These are phyloP conservation scores for Kandelia obovata DNA, from an alignment of 345 rosid species.

Conservation along the genomic window DNA sequence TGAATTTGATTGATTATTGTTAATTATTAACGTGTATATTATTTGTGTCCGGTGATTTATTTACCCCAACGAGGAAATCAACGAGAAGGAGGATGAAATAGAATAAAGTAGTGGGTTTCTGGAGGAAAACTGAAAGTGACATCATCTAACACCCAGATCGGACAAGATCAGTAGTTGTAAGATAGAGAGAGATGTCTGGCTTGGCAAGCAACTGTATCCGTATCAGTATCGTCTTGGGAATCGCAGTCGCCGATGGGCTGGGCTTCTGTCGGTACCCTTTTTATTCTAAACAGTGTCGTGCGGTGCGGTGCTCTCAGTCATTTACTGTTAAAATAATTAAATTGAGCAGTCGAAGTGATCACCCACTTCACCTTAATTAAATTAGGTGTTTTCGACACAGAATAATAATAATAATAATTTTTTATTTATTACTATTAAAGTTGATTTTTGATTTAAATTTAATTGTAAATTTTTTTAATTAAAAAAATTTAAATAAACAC, in stretches of 20 bases:
- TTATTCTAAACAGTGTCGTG: background rate
- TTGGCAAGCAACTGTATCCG: slow-evolving; percentile 3
- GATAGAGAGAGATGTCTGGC: background rate
- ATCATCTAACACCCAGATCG: background rate
- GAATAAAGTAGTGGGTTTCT: no score
- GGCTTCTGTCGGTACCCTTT: background rate
- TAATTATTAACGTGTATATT: background rate
- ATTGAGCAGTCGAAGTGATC: background rate
- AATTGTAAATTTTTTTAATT: no score
- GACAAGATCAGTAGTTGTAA: background rate
- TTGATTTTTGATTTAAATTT: no score
- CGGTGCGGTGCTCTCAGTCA: background rate
- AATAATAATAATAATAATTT: no score
- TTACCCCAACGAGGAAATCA: background rate
- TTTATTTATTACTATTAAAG: no score
- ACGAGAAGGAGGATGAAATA: background rate
- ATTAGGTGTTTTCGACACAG: no score
- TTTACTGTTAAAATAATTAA: background rate
- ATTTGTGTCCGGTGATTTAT: no score
- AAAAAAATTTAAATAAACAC: no score
- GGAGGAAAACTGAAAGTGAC: slow-evolving; percentile 10
- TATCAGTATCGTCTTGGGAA: slow-evolving; percentile 31
- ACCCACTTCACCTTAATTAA: no score
- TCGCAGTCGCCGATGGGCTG: slow-evolving; percentile 15
- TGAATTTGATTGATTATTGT: background rate